These are phyloP conservation scores for Geotrichum siamense DNA, from an alignment of 1,139 yeast species.

Conservation along the genomic window DNA sequence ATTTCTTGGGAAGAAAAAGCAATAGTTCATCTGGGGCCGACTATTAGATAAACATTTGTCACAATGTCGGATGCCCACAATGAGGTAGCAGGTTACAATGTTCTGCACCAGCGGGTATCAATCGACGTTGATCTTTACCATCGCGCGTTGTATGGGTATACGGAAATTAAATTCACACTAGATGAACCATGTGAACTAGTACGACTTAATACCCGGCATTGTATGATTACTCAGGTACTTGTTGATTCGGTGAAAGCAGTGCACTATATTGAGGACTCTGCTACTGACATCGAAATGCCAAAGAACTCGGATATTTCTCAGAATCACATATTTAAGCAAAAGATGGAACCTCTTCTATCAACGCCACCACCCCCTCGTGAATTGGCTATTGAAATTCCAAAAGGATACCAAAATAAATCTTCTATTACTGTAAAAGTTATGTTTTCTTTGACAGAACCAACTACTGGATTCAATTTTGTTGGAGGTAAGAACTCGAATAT, in stretches of 20 bases:
- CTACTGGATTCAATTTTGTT: conserved; percentile 69
- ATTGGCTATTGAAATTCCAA: conserved; percentile 59
- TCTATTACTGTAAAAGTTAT: conserved; percentile 69
- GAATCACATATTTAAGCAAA: conserved; percentile 58
- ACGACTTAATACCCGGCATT: conserved; percentile 68
- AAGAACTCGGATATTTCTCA: conserved; percentile 45
- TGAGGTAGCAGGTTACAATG: conserved; percentile 34
- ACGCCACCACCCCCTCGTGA: conserved; percentile 52
- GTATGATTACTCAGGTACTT: conserved; percentile 53
- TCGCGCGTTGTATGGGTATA: conserved; percentile 55
- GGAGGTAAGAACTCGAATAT: conserved; percentile 41
- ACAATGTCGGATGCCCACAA: conserved; percentile 15
- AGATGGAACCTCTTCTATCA: conserved; percentile 46
- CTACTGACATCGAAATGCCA: conserved; percentile 41
- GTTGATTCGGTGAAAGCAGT: conserved; percentile 53
- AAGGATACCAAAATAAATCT: conserved; percentile 8
- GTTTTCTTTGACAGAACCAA: conserved; percentile 59
- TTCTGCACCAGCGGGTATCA: conserved; percentile 63
- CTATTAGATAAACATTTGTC: no score
- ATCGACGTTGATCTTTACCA: conserved; percentile 59
- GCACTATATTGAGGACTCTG: conserved; percentile 47
- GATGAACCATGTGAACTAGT: conserved; percentile 42
- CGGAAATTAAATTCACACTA: conserved; percentile 53
- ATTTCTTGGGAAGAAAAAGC: no score
- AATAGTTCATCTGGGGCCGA: no score